Evolutionary conservation across 768 basidiomycete species (phyloP).

Genomic region (Mrakia blollopis): DNA sequence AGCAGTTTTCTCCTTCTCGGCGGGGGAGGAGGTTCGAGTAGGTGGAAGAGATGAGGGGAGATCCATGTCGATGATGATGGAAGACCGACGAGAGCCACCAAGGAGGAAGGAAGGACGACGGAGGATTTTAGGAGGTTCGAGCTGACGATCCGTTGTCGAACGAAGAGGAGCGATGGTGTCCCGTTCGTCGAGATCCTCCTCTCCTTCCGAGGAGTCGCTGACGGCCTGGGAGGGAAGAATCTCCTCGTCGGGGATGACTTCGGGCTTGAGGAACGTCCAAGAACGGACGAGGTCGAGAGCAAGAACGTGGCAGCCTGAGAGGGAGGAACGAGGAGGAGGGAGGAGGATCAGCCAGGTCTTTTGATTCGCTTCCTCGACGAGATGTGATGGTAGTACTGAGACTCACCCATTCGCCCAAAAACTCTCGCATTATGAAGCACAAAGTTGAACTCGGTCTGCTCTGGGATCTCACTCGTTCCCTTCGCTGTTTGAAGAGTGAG

Average conservation of each 20-base stretch:
- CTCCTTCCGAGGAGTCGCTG: slow-evolving; percentile 4
- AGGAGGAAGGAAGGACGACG: slow-evolving; percentile 41
- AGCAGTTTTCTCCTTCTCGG: background rate
- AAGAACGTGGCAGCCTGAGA: slow-evolving; percentile 86
- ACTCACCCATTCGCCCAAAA: slow-evolving; percentile 87
- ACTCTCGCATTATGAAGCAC: slow-evolving; percentile 90
- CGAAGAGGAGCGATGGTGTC: slow-evolving; percentile 18
- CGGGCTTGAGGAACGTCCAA: slow-evolving; percentile 64
- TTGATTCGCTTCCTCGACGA: background rate
- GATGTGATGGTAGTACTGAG: background rate
- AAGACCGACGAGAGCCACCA: slow-evolving; percentile 52
- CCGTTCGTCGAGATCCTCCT: background rate
- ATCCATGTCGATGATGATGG: slow-evolving; percentile 89
- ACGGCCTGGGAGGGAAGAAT: background rate
- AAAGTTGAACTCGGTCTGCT: slow-evolving; percentile 85
- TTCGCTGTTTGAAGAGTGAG: slow-evolving; percentile 90
- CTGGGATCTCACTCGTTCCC: slow-evolving; percentile 86
- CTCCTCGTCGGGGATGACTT: background rate
- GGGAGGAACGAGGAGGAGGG: background rate
- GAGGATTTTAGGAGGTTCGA: background rate
- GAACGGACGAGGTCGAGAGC: slow-evolving; percentile 82
- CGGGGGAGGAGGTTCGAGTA: slow-evolving; percentile 41
- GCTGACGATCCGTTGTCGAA: slow-evolving; percentile 5
- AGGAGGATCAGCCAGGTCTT: slow-evolving; percentile 23
- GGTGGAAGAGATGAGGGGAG: slow-evolving; percentile 59